Conservation (phyloP, 1,284 basidiomycete species). For the Cerioporus squamosus region DNA sequence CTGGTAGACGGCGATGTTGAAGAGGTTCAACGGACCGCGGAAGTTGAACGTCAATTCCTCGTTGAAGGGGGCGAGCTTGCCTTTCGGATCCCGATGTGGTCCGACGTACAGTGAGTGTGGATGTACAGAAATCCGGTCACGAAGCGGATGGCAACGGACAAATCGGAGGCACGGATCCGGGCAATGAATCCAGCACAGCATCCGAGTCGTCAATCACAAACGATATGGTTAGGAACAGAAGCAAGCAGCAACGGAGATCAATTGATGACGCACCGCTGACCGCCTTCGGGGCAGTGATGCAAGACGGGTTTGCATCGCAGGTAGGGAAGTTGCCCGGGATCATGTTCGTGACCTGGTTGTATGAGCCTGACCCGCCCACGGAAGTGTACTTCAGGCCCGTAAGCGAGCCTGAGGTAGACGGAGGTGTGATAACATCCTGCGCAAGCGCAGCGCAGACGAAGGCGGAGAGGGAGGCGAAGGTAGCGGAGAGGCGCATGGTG, state of each 20-base stretch:
- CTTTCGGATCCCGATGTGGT: background rate
- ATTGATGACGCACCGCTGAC: constrained; percentile 25
- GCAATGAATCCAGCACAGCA: no score
- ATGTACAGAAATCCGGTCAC: no score
- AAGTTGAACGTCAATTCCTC: constrained; percentile 35
- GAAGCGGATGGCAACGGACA: background rate
- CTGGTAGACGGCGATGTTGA: constrained; percentile 37
- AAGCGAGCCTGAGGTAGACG: constrained; percentile 28
- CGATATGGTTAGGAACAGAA: background rate
- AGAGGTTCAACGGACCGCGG: constrained; percentile 33
- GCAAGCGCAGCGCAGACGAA: background rate
- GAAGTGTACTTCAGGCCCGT: constrained; percentile 33
- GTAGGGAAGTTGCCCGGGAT: constrained; percentile 29
- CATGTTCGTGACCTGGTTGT: constrained; percentile 35
- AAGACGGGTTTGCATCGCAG: constrained; percentile 29
- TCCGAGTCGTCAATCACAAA: background rate
- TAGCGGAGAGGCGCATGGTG: constrained; percentile 10
- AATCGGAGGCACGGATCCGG: background rate
- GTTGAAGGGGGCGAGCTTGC: constrained; percentile 34
- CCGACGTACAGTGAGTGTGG: background rate
- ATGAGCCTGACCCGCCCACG: constrained; percentile 32
- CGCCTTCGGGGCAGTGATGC: constrained; percentile 24
- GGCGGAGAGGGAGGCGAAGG: constrained; percentile 10
- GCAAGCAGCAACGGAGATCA: background rate
- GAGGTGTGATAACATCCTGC: constrained; percentile 23